phyloP scores from a whole-genome alignment of 495 filamentous ascomycete species.

The Friedmanniomyces endolithicus region DNA sequence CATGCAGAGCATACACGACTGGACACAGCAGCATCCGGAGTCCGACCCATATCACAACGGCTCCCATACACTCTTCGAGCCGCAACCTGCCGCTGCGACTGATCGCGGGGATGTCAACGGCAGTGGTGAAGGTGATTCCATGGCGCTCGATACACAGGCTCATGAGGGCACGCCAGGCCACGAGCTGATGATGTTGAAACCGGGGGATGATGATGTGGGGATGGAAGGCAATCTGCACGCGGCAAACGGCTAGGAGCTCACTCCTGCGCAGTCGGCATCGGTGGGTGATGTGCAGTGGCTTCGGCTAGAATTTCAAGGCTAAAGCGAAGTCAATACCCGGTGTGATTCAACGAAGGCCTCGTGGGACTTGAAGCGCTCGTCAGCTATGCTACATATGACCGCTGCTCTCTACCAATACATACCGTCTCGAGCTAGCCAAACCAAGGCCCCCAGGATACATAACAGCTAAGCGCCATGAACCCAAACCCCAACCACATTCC shows the following conservation, averaged over 20 bases:
- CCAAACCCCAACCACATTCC: neutral
- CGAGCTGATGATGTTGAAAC: neutral
- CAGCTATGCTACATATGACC: neutral
- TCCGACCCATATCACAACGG: neutral
- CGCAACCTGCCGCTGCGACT: neutral
- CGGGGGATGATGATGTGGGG: neutral
- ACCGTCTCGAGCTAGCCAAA: neutral
- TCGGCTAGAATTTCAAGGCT: no score
- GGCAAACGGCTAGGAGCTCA: constrained; percentile 1
- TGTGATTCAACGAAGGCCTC: no score
- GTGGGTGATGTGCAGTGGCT: no score
- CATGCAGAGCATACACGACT: constrained; percentile 17
- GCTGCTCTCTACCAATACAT: neutral
- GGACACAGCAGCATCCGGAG: neutral
- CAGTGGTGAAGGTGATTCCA: neutral
- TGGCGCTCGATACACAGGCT: constrained; percentile 1
- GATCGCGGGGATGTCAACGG: neutral
- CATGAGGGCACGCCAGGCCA: neutral
- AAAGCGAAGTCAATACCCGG: no score
- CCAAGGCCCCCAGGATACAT: no score
- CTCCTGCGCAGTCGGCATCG: neutral
- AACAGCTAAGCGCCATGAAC: no score
- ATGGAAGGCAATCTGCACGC: neutral
- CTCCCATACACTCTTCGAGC: neutral
- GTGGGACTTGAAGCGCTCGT: no score